Evolutionary conservation across 352 stramenopile species (phyloP).

Genomic region (Thalassiosira livingstoniorum): DNA sequence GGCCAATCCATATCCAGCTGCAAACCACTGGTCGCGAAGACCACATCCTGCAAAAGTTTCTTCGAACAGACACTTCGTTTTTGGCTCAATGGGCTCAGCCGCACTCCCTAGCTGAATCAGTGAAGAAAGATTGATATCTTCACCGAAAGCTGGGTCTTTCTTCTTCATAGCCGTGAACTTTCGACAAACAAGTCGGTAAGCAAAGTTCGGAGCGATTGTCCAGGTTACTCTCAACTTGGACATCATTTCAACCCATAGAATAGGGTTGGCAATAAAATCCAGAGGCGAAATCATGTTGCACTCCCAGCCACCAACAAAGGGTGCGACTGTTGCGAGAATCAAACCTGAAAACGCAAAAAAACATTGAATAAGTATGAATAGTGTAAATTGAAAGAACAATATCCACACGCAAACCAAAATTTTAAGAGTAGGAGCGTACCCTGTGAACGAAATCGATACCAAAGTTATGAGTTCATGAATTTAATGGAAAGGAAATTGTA

Average conservation of each 20-base stretch:
- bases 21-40: conserved; percentile 79
- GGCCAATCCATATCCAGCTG: conserved; percentile 98
- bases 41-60: conserved; percentile 90
- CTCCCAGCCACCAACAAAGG: conserved; percentile 90
- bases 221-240: conserved; percentile 91
- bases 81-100: conserved; percentile 95
- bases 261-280: conserved; percentile 95
- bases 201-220: conserved; percentile 98
- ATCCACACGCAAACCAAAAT: too few species aligned
- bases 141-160: neutral
- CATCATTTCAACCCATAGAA: conserved; percentile 93
- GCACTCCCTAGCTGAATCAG: conserved; percentile 98
- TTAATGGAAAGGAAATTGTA: too few species aligned
- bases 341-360: too few species aligned
- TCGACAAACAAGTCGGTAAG: conserved; percentile 94
- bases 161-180: conserved; percentile 85
- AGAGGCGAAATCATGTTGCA: conserved; percentile 98
- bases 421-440: too few species aligned
- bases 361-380: too few species aligned
- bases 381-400: too few species aligned
- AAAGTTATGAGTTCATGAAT: too few species aligned
- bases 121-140: conserved; percentile 88
- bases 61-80: conserved; percentile 72
- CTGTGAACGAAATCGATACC: too few species aligned
- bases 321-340: conserved; percentile 92